phyloP scores from a whole-genome alignment of 495 filamentous ascomycete genomes.

The Neurospora hispaniola region DNA sequence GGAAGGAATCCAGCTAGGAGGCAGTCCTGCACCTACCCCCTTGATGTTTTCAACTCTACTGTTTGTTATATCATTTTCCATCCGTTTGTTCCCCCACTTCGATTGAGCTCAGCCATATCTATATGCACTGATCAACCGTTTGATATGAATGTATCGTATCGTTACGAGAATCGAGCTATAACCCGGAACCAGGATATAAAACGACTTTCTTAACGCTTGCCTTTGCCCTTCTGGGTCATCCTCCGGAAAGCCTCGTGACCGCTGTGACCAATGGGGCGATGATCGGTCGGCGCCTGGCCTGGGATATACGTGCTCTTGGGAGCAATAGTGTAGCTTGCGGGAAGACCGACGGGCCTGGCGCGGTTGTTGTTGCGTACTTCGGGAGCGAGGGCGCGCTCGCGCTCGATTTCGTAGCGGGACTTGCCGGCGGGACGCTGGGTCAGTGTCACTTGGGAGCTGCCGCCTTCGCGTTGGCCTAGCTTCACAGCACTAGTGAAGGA shows the following conservation, averaged over 20 bases:
- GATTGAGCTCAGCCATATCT: neutral
- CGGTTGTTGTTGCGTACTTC: conserved; percentile 54
- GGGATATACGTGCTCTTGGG: conserved; percentile 50
- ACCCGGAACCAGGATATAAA: conserved; percentile 2
- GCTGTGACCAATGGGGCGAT: conserved; percentile 56
- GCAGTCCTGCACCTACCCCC: neutral
- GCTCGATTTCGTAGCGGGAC: conserved; percentile 48
- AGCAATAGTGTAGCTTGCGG: conserved; percentile 71
- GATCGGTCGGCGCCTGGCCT: conserved; percentile 20
- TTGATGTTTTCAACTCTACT: neutral
- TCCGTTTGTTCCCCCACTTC: neutral
- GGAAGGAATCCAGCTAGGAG: neutral
- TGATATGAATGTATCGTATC: neutral
- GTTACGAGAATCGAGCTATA: neutral
- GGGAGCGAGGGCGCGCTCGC: conserved; percentile 60
- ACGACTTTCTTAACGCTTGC: conserved; percentile 29
- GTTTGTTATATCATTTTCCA: neutral
- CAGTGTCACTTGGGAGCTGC: conserved; percentile 32
- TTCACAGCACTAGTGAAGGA: conserved; percentile 38
- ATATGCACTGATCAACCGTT: neutral
- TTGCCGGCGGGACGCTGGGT: conserved; percentile 33
- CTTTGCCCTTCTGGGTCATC: conserved; percentile 64
- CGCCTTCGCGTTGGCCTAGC: conserved; percentile 29
- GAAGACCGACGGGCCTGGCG: conserved; percentile 57
- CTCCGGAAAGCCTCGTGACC: conserved; percentile 73